phyloP scores from a whole-genome alignment of 192 early-diverging fungal species.

The Radiomyces spectabilis region DNA sequence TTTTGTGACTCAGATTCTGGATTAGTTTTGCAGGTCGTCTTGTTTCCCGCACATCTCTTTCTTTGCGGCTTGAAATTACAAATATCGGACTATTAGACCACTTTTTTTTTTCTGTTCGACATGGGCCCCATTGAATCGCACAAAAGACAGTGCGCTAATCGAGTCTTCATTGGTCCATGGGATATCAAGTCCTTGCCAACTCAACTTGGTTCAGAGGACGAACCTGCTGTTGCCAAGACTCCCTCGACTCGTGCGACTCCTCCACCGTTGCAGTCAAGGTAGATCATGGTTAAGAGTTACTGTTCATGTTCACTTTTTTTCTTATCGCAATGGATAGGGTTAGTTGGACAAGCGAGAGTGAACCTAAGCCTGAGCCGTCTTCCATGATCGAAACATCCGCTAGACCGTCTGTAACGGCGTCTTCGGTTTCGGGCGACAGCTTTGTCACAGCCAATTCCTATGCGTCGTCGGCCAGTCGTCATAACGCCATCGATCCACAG shows the following conservation, averaged over 20 bases:
- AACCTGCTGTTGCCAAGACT: not conserved
- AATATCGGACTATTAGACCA: not conserved
- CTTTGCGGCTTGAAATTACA: too few relatives aligned
- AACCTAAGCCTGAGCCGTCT: too few relatives aligned
- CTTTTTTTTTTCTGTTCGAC: not conserved
- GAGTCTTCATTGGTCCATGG: conserved; percentile 18
- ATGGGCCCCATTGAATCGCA: not conserved
- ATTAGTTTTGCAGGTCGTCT: too few relatives aligned
- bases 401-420: not conserved
- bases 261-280: not conserved
- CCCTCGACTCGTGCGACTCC: not conserved
- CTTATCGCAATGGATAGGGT: not conserved
- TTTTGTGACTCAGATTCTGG: too few relatives aligned
- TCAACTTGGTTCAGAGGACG: not conserved
- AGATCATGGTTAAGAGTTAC: not conserved
- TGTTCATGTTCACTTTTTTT: not conserved
- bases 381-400: too few relatives aligned
- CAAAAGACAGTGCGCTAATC: not conserved
- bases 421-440: not conserved
- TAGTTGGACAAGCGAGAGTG: not conserved
- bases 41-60: not conserved
- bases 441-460: not conserved
- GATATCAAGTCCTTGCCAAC: not conserved
- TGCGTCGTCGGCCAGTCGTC: not conserved
- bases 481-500: too few relatives aligned